These are phyloP conservation scores for Entomortierella beljakovae DNA, from an alignment of 192 early-diverging fungal species.

Conservation along the genomic window DNA sequence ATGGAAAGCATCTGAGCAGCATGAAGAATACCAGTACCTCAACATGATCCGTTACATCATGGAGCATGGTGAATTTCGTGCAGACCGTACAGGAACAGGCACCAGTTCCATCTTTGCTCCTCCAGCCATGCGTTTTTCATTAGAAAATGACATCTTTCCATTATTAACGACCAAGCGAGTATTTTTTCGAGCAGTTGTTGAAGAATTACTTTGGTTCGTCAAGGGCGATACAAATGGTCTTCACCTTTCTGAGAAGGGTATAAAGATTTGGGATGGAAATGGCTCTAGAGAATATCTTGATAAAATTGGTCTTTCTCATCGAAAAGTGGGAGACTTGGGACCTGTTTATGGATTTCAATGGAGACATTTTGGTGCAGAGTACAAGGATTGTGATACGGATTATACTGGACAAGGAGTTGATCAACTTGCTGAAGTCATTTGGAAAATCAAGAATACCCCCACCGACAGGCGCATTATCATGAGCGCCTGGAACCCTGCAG, in stretches of 20 bases:
- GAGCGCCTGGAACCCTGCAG: constrained; percentile 98
- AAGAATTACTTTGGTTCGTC: constrained; percentile 98
- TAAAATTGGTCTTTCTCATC: constrained; percentile 76
- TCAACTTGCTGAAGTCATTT: constrained; percentile 89
- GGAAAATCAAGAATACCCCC: constrained; percentile 86
- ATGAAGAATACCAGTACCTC: constrained; percentile 93
- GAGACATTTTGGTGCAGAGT: constrained; percentile 97
- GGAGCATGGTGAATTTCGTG: constrained; percentile 74
- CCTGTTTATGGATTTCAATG: constrained; percentile 99
- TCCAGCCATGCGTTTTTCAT: constrained; percentile 85
- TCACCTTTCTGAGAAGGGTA: constrained; percentile 78
- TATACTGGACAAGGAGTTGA: constrained; percentile 95
- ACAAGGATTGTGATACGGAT: constrained; percentile 83
- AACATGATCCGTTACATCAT: constrained; percentile 79
- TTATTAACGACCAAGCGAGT: constrained; percentile 97
- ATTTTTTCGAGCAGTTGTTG: constrained; percentile 88
- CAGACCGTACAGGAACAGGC: constrained; percentile 93
- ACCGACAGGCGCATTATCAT: constrained; percentile 93
- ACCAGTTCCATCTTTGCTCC: constrained; percentile 88
- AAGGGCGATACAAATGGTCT: constrained; percentile 87
- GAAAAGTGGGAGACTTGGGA: constrained; percentile 90
- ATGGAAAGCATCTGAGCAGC: constrained; percentile 46
- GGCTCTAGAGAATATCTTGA: constrained; percentile 93
- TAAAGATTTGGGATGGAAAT: constrained; percentile 93
- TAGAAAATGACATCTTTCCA: constrained; percentile 82